Evolutionary conservation across 2,329 filamentous ascomycete species (phyloP).

Genomic region (Ophiocordyceps unilateralis): DNA sequence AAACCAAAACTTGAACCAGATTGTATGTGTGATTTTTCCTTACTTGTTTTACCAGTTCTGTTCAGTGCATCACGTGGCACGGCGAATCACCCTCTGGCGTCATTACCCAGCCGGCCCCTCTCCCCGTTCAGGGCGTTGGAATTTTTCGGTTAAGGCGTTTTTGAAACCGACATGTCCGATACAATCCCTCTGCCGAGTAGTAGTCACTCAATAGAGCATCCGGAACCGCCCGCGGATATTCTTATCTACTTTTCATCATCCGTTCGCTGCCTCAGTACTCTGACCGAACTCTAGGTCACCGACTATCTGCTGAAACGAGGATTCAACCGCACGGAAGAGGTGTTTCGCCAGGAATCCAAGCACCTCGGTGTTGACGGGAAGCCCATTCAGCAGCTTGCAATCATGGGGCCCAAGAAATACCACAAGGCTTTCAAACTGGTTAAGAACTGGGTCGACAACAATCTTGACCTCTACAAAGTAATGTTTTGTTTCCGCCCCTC

Average conservation of each 20-base stretch:
- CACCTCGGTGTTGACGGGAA: slow-evolving; percentile 67
- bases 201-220: no score
- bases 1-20: slow-evolving; percentile 86
- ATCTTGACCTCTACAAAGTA: slow-evolving; percentile 86
- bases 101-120: neutral
- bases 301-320: slow-evolving; percentile 94
- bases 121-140: neutral
- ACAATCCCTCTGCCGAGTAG: neutral
- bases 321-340: slow-evolving; percentile 81
- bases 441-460: slow-evolving; percentile 75
- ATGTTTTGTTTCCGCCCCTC: slow-evolving; percentile 7
- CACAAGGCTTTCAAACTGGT: slow-evolving; percentile 56
- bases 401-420: slow-evolving; percentile 61
- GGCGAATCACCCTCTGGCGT: neutral
- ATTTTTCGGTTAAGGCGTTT: no score
- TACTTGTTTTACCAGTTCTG: neutral
- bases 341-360: slow-evolving; percentile 78
- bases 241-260: neutral
- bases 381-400: slow-evolving; percentile 52
- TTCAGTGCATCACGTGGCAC: neutral
- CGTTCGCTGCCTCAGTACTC: neutral
- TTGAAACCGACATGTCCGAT: no score
- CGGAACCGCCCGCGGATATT: no score
- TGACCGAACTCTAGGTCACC: slow-evolving; percentile 40
- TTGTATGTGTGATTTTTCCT: slow-evolving; percentile 45